Evolutionary conservation across 2,329 filamentous ascomycete species (phyloP), one percentile per base, ranked within the genome.

Genomic region (Paraconiothyrium sp.): DNA sequence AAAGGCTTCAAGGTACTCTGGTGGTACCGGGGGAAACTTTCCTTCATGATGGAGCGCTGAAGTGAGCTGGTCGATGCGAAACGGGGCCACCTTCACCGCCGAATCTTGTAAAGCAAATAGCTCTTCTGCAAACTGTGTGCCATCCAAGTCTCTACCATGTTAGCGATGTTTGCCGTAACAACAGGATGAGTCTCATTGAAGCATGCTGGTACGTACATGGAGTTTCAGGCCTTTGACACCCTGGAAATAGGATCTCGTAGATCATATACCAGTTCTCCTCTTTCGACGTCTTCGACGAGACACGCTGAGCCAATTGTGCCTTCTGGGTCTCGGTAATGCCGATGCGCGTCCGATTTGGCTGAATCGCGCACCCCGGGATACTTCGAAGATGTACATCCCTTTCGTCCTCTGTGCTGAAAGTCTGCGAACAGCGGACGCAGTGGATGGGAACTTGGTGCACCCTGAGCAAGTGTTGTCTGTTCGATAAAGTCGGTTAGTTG

Each of bases 31-130:
- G 10, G 49, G 32, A 24, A 20, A 13, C 11, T 13, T 52, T 22
- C 4, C 6, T 16, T 52, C 32, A 1, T 52, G 11, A 11, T 52
- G 14, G 13, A 37, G 30, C 16, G 32, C 32, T 8, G 32, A 39
- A 10, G 52, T 35, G 4, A 49, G 76, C 73, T 6, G 32, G 3
- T 16, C 9, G 22, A 58, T 58, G 8, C 34, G 34, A 22, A 22
- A 20, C 14, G 56, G 56, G n/a, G 56, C 56, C 20, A 44, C 35
- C 30, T 24, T 35, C 14, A 30, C 20, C 6, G 56, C 35, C n/a
- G 34, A 58, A 14, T 58, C 57, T 35, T 48, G 14, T 9, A 54
- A 9, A 4, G 57, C 57, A n/a, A 58, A 50, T 4, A 52, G 20
- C n/a, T 58, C 57, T 52, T 58, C 57, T 13, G 48, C 52, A 20